These are phyloP conservation scores for Colletotrichum tanaceti DNA, from an alignment of 2,329 filamentous ascomycete genomes.

Conservation along the genomic window DNA sequence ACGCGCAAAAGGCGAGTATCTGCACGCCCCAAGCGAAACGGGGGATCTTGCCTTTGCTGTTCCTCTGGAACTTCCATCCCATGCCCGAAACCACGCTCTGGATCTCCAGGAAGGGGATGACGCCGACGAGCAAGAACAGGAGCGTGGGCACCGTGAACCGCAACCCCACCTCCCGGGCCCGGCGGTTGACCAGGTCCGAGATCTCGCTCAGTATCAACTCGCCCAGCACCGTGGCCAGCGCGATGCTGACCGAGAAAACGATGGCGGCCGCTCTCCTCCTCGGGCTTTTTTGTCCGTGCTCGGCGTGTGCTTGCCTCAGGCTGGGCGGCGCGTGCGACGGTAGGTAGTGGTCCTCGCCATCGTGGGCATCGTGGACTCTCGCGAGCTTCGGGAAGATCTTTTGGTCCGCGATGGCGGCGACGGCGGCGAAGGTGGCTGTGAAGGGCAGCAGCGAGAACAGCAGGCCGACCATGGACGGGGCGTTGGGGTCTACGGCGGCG, in stretches of 20 bases:
- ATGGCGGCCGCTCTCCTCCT: conserved; percentile 66
- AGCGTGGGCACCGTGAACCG: conserved; percentile 76
- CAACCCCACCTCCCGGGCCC: conserved; percentile 75
- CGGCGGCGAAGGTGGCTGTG: conserved; percentile 73
- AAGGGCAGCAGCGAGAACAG: conserved; percentile 76
- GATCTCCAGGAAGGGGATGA: conserved; percentile 84
- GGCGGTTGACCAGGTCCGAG: conserved; percentile 76
- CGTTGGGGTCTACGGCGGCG: conserved; percentile 56
- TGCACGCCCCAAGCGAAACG: conserved; percentile 74
- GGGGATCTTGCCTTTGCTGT: conserved; percentile 66
- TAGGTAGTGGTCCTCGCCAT: conserved; percentile 71
- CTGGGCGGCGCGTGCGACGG: conserved; percentile 71
- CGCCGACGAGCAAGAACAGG: conserved; percentile 76
- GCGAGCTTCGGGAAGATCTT: conserved; percentile 81
- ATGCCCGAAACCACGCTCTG: conserved; percentile 69
- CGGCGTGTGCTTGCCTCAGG: conserved; percentile 69
- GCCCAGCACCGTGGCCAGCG: conserved; percentile 79
- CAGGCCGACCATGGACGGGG: conserved; percentile 55
- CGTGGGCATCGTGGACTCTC: conserved; percentile 59
- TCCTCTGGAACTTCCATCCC: conserved; percentile 73
- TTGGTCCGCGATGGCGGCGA: conserved; percentile 71
- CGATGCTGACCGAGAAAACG: conserved; percentile 82
- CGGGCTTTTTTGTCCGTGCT: conserved; percentile 65
- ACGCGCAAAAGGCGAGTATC: conserved; percentile 69
- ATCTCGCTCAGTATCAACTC: conserved; percentile 88